Percentiles rank a stretch among this genome's conserved stretches.
These are phyloP conservation scores for Huntiella abstrusa DNA, from an alignment of 2,329 filamentous ascomycete genomes.

Conservation along the genomic window DNA sequence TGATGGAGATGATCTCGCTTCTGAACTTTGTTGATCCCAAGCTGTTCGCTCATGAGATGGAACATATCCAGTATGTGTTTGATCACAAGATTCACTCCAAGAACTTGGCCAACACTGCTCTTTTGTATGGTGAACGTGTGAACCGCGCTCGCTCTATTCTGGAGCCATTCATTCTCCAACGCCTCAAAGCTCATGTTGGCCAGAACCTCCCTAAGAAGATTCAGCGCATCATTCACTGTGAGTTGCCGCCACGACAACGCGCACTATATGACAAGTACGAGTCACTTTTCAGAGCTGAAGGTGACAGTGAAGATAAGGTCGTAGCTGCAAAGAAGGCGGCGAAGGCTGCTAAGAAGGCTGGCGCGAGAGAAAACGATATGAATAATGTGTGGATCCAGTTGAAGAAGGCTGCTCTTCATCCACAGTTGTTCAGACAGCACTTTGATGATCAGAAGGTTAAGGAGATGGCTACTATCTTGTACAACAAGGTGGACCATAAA, in stretches of 20 bases:
- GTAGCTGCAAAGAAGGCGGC: not conserved
- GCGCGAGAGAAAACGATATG: conserved; percentile 30
- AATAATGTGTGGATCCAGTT: conserved; percentile 76
- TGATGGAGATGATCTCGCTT: conserved; percentile 77
- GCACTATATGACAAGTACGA: conserved; percentile 51
- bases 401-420: conserved; percentile 81
- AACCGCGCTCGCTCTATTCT: conserved; percentile 77
- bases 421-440: conserved; percentile 64
- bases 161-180: conserved; percentile 81
- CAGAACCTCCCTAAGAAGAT: conserved; percentile 64
- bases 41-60: conserved; percentile 52
- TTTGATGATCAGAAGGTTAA: conserved; percentile 58
- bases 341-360: conserved; percentile 23
- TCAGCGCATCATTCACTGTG: conserved; percentile 60
- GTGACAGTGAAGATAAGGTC: not conserved
- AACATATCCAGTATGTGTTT: conserved; percentile 74
- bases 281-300: conserved; percentile 42
- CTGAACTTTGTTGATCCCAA: conserved; percentile 85
- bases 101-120: conserved; percentile 59
- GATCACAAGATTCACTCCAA: conserved; percentile 76
- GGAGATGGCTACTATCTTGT: conserved; percentile 59
- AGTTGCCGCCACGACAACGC: conserved; percentile 54
- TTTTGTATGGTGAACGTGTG: conserved; percentile 76
- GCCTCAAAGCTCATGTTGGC: conserved; percentile 88
- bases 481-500: conserved; percentile 44